Evolutionary conservation across 1,139 yeast species (phyloP).

Genomic region (Geotrichum fermentans): DNA sequence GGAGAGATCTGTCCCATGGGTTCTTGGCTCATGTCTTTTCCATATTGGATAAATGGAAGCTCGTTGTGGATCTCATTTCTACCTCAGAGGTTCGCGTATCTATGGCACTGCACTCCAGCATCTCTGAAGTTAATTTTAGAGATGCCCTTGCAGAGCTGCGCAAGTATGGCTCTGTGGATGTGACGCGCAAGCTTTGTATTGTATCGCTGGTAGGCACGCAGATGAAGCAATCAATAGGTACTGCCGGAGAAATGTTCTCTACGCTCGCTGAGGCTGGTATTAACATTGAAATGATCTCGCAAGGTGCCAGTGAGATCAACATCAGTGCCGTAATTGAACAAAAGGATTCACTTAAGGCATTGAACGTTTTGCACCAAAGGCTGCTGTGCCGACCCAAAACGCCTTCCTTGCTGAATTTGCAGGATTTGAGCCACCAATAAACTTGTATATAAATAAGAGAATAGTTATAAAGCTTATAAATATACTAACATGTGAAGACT

Average conservation of each 20-base stretch:
- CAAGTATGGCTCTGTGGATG: slow-evolving; percentile 81
- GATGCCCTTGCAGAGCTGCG: slow-evolving; percentile 73
- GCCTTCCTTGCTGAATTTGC: slow-evolving; percentile 13
- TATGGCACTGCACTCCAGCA: slow-evolving; percentile 74
- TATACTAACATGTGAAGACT: neutral
- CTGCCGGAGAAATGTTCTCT: slow-evolving; percentile 95
- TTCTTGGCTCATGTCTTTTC: slow-evolving; percentile 87
- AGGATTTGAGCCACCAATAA: neutral
- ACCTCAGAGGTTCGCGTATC: slow-evolving; percentile 97
- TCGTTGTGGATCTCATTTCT: slow-evolving; percentile 92
- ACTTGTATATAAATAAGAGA: neutral
- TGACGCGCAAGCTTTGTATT: slow-evolving; percentile 82
- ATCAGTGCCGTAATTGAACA: slow-evolving; percentile 91
- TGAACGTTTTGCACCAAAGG: slow-evolving; percentile 77
- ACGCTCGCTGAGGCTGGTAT: slow-evolving; percentile 87
- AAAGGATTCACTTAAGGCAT: slow-evolving; percentile 75
- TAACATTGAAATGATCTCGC: slow-evolving; percentile 95
- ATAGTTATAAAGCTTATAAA: neutral
- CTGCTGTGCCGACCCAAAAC: slow-evolving; percentile 41
- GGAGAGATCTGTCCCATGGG: slow-evolving; percentile 89
- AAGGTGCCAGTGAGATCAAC: slow-evolving; percentile 96
- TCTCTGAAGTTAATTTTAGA: slow-evolving; percentile 51
- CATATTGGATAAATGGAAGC: slow-evolving; percentile 72
- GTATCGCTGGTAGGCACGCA: slow-evolving; percentile 93
- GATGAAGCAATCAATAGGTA: slow-evolving; percentile 94